Percentiles rank a stretch among this genome's conserved stretches.
Conservation (phyloP, 2,329 filamentous ascomycete species). For the Ceratocystis cacaofunesta region DNA sequence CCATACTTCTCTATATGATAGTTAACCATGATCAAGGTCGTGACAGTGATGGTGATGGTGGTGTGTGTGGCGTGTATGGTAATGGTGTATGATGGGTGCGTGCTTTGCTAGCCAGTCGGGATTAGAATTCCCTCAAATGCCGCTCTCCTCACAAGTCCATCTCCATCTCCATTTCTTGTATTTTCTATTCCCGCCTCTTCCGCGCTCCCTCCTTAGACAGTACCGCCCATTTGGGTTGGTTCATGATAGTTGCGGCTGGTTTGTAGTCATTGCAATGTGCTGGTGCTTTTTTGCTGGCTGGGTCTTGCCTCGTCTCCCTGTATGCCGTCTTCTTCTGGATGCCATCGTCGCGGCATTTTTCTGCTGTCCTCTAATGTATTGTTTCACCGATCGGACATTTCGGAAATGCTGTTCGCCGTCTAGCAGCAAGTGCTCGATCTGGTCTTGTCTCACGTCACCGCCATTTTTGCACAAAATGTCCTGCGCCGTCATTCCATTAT, state of each 20-base stretch:
- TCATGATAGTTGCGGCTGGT: no score
- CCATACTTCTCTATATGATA: background rate
- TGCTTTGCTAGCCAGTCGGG: background rate
- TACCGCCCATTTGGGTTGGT: no score
- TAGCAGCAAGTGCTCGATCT: background rate
- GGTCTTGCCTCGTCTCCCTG: background rate
- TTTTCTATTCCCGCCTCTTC: background rate
- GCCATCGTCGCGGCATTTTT: background rate
- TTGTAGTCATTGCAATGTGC: background rate
- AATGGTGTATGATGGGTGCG: background rate
- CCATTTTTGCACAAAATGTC: conserved; percentile 6
- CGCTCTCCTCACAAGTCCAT: background rate
- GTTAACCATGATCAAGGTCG: background rate
- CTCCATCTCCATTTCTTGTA: background rate
- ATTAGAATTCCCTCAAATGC: background rate
- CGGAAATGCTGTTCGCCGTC: background rate
- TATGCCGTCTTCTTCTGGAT: background rate
- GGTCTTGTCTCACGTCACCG: background rate
- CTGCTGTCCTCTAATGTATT: background rate
- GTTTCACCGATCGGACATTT: background rate
- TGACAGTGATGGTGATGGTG: background rate
- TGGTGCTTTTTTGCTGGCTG: background rate
- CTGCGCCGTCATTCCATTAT: conserved; percentile 6
- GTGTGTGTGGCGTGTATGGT: background rate
- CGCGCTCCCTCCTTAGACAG: background rate